phyloP scores from a whole-genome alignment of 2,329 filamentous ascomycete species.

The Drechmeria coniospora region DNA sequence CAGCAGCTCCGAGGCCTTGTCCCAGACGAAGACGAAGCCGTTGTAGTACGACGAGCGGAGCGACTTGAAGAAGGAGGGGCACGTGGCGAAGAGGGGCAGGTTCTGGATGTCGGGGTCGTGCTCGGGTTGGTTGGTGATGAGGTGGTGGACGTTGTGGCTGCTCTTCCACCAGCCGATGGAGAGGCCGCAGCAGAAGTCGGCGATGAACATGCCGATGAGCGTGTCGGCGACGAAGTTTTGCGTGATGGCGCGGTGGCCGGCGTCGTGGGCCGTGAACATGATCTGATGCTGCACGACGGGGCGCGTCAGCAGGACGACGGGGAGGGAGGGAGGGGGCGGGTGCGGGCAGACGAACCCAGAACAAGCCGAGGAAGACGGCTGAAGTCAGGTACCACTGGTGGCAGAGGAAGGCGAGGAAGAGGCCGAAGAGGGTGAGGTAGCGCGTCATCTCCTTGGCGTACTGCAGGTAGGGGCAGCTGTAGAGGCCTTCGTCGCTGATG shows the following conservation, averaged over 20 bases:
- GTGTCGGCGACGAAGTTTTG: slow-evolving; percentile 42
- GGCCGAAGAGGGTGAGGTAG: slow-evolving; percentile 33
- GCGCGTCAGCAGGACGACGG: slow-evolving; percentile 6
- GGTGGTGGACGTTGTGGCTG: slow-evolving; percentile 53
- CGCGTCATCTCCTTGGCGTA: slow-evolving; percentile 44
- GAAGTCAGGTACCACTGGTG: slow-evolving; percentile 41
- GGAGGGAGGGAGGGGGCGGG: background rate
- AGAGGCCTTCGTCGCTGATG: slow-evolving; percentile 39
- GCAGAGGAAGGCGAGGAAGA: slow-evolving; percentile 29
- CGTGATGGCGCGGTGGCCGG: slow-evolving; percentile 48
- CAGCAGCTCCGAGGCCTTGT: slow-evolving; percentile 41
- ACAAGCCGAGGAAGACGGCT: slow-evolving; percentile 42
- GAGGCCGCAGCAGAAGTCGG: slow-evolving; percentile 49
- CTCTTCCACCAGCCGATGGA: slow-evolving; percentile 58
- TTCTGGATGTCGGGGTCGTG: slow-evolving; percentile 49
- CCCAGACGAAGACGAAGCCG: slow-evolving; percentile 47
- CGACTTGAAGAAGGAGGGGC: slow-evolving; percentile 47
- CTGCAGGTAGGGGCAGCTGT: slow-evolving; percentile 40
- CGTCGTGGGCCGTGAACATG: slow-evolving; percentile 54
- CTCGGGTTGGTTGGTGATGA: slow-evolving; percentile 48
- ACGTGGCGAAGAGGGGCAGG: slow-evolving; percentile 53
- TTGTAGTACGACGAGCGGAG: slow-evolving; percentile 53
- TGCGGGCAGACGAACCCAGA: slow-evolving; percentile 31
- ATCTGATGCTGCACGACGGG: slow-evolving; percentile 42
- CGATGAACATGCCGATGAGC: slow-evolving; percentile 45